phyloP scores from a whole-genome alignment of 2,329 filamentous ascomycete species.

The Stemphylium lycopersici region DNA sequence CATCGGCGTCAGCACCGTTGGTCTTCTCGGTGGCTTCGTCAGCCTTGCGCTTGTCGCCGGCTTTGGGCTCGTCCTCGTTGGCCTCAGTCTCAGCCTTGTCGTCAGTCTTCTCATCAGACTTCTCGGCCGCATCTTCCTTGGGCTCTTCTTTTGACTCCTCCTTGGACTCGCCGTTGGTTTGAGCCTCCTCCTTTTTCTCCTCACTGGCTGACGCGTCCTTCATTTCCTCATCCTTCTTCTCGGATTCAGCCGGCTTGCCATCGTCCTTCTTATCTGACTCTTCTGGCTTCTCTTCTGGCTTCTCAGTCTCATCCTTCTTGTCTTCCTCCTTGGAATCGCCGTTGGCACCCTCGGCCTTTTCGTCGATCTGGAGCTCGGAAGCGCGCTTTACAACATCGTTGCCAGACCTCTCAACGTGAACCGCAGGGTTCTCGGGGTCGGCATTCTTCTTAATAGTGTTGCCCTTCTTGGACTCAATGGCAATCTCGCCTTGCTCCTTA shows the following conservation, averaged over 20 bases:
- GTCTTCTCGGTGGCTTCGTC: constrained; percentile 32
- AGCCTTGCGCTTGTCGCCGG: constrained; percentile 45
- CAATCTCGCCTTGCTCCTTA: constrained; percentile 64
- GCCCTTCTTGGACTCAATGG: constrained; percentile 65
- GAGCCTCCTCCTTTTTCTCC: constrained; percentile 30
- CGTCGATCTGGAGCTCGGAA: constrained; percentile 64
- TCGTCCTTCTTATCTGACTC: constrained; percentile 33
- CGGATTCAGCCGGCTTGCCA: constrained; percentile 39
- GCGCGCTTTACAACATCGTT: constrained; percentile 71
- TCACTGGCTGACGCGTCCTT: constrained; percentile 25
- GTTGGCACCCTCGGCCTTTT: constrained; percentile 48
- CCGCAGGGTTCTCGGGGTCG: constrained; percentile 65
- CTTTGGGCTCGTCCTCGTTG: constrained; percentile 28
- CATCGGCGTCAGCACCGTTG: constrained; percentile 18
- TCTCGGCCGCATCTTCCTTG: constrained; percentile 28
- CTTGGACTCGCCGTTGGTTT: constrained; percentile 24
- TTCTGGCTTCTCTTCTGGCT: constrained; percentile 46
- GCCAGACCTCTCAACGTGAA: constrained; percentile 63
- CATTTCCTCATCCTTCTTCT: constrained; percentile 40
- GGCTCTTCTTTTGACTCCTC: constrained; percentile 24
- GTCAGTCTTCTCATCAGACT: not conserved
- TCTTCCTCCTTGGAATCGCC: constrained; percentile 45
- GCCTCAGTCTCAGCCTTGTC: not conserved
- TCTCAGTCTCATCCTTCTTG: constrained; percentile 36
- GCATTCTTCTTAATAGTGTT: constrained; percentile 70